A percentile compares a stretch with the other conserved stretches of the same genome.
phyloP scores from a whole-genome alignment of 441 rosid species.

The Viola pubescens region DNA sequence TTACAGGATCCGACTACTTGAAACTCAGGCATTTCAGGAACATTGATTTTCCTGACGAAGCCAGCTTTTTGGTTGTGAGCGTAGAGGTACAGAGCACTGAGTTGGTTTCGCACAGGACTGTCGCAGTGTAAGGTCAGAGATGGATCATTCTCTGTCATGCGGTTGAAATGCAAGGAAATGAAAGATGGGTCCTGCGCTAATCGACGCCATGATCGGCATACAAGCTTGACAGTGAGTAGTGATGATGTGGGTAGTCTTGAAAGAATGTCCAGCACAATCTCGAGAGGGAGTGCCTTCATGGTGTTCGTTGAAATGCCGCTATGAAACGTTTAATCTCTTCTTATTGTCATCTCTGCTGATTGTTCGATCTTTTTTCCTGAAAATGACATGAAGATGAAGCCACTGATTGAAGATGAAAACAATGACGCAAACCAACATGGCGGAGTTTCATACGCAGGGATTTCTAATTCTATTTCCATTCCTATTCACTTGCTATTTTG shows the following conservation, averaged over 20 bases:
- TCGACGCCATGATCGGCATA: conserved; percentile 17
- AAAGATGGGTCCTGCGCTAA: conserved; percentile 1
- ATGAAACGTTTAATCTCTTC: too few species aligned
- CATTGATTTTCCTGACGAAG: conserved; percentile 7
- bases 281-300: conserved; percentile 18
- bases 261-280: conserved; percentile 16
- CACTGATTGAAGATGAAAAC: too few species aligned
- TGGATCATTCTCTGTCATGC: not conserved
- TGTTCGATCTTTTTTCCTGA: too few species aligned
- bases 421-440: too few species aligned
- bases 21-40: conserved; percentile 9
- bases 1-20: conserved; percentile 17
- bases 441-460: too few species aligned
- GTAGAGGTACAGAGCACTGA: conserved; percentile 8
- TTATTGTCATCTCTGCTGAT: too few species aligned
- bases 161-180: conserved; percentile 6
- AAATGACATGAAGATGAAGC: too few species aligned
- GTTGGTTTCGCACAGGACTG: conserved; percentile 5
- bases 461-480: too few species aligned
- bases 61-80: not conserved
- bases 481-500: too few species aligned
- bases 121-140: conserved; percentile 4
- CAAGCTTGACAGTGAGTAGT: conserved; percentile 9
- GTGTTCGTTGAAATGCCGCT: not conserved
- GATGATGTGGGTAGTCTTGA: conserved; percentile 13